Base-by-base conservation (phyloP, 495 filamentous ascomycete genomes). In the Penicillium bialowiezense region DNA sequence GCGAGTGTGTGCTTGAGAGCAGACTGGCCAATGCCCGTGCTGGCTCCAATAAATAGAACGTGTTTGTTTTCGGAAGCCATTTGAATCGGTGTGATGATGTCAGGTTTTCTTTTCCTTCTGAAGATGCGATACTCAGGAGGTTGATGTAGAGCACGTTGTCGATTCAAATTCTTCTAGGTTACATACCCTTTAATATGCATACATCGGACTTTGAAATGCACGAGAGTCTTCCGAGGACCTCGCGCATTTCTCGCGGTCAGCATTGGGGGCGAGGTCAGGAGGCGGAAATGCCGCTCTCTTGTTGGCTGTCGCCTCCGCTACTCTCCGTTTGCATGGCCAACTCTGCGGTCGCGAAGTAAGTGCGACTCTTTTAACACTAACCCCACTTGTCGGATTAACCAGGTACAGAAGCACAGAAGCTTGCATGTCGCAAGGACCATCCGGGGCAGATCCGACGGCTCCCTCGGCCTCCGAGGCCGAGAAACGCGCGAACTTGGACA, bases 31-130 rank as follows among this genome's bases (percentile, higher is more conserved):
- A 68, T 74, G 40, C 75, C 76, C 42, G 70, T 73, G n/a, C 76
- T 80, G 23, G 74, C 72, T 20, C 78, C 77, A 50, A 79, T 69
- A 62, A 80, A 80, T 20, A 71, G 69, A 15, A 81, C 50, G 20
- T 62, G 62, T 35, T 60, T 58, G 26, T n/a, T n/a, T n/a, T 39
- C 40, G 29, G 59, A 36, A 20, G 20, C 33, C 60, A 63, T 63
- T 33, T n/a, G n/a, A n/a, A n/a, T n/a, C n/a, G n/a, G n/a, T n/a
- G n/a, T n/a, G n/a, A n/a, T n/a, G n/a, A n/a, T n/a, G n/a, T n/a
- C n/a, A n/a, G n/a, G n/a, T n/a, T n/a, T n/a, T n/a, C n/a, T n/a
- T n/a, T n/a, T n/a, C n/a, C n/a, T n/a, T n/a, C n/a, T n/a, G n/a
- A n/a, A n/a, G n/a, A n/a, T n/a, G n/a, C n/a, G n/a, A n/a, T n/a